These are phyloP conservation scores for Polygonum maritimum DNA, from an alignment of 148 eudicot genomes.

Conservation along the genomic window DNA sequence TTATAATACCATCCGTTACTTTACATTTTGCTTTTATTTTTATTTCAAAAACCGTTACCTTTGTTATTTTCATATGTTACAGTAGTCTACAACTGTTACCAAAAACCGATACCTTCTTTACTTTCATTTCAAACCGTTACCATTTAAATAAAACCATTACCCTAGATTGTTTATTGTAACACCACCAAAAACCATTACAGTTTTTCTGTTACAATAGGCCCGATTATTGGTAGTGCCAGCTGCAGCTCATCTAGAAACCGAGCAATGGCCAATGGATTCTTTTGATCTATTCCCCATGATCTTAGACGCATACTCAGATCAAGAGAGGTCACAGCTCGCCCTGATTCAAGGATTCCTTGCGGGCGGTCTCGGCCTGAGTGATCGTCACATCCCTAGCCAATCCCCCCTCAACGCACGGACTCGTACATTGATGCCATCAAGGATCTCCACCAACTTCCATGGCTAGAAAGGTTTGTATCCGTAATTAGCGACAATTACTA, in stretches of 20 bases:
- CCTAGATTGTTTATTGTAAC: too few species aligned
- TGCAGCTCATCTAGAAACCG: constrained; percentile 28
- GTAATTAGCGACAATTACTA: constrained; percentile 69
- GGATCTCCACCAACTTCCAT: constrained; percentile 87
- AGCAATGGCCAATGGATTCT: constrained; percentile 73
- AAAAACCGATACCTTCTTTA: too few species aligned
- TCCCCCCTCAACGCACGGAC: constrained; percentile 62
- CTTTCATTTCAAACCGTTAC: too few species aligned
- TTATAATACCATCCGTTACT: too few species aligned
- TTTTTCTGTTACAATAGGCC: too few species aligned
- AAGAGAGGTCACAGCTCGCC: constrained; percentile 83
- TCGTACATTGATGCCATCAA: constrained; percentile 69
- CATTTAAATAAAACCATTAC: too few species aligned
- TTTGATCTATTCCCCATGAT: constrained; percentile 49
- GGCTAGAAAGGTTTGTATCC: constrained; percentile 87
- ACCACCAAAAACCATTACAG: too few species aligned
- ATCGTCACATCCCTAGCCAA: constrained; percentile 45
- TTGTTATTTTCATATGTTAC: too few species aligned
- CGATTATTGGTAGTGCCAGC: too few species aligned
- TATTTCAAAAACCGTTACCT: too few species aligned
- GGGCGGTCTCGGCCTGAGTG: constrained; percentile 59
- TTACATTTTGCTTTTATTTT: too few species aligned
- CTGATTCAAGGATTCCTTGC: constrained; percentile 78
- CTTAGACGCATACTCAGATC: constrained; percentile 73
- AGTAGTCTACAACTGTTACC: too few species aligned